Evolutionary conservation across 148 eudicot genomes (phyloP), one percentile per base, ranked within the genome.

Genomic region (Vaccinium myrtillus): DNA sequence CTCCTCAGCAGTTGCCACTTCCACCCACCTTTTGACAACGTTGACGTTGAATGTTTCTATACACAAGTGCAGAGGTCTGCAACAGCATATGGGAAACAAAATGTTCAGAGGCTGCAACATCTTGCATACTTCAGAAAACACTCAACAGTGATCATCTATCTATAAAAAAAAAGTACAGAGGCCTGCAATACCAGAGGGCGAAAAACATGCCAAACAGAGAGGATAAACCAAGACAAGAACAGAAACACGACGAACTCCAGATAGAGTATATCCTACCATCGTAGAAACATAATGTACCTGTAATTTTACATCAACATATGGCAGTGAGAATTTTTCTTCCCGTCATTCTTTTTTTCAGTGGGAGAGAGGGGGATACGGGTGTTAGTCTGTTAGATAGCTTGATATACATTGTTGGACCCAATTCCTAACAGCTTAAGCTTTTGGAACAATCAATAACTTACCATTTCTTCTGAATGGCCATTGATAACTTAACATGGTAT

Each of bases 1-100:
- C 77, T 93, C 97, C 74, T 93, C 97, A 36, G 59, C 1, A 16
- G 94, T 87, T 84, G 95, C 95, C 90, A 95, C 90, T 88, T 94
- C 94, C 51, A 90, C 90, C 98, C 98, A 95, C 85, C 94, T 91
- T 87, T 89, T 92, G 88, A 94, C 93, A 86, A 94, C 92, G 84
- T 90, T 92, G 75, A 93, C 92, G 85, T 93, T 94, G 93, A 92
- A 92, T 81, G 95, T 92, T 73, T 90, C 86, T 86, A 94, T 86
- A 83, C 94, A 94, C 84, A 93, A 89, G 91, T 95, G 98, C 86
- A 95, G 89, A 69, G 98, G 98, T 82, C 98, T 95, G 97, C 81
- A 75, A 81, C 61, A 90, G 21, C 43, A 69, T 80, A 55, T 58
- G 32, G 53, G 70, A 21, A 18, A 55, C 43, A 51, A 39, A 18